A percentile compares a stretch with the other conserved stretches of the same genome.
Evolutionary conservation across 192 early-diverging fungal species (phyloP).

Genomic region (Cetraspora pellucida): DNA sequence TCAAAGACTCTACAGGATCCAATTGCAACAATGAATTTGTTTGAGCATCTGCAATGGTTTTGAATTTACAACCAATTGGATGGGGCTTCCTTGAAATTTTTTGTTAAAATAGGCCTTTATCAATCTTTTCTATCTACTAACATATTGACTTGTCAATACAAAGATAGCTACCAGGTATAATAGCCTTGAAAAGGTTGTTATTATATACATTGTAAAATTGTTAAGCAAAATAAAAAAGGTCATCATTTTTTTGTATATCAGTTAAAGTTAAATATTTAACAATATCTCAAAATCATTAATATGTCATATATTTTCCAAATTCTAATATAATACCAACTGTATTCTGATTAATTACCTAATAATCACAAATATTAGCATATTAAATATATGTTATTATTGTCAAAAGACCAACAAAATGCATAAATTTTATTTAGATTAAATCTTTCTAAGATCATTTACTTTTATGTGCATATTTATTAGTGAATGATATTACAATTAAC

Average conservation of each 20-base stretch:
- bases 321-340: neutral
- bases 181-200: too few relatives aligned
- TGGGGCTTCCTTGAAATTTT: too few relatives aligned
- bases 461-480: conserved; percentile 8
- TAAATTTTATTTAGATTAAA: neutral
- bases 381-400: conserved; percentile 8
- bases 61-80: neutral
- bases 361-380: conserved; percentile 1
- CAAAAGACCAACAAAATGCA: neutral
- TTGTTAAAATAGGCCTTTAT: too few relatives aligned
- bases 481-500: conserved; percentile 4
- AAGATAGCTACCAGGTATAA: too few relatives aligned
- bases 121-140: too few relatives aligned
- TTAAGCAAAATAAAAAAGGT: neutral
- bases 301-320: neutral
- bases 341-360: neutral
- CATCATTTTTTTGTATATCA: neutral
- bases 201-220: too few relatives aligned
- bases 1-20: neutral
- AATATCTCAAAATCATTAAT: neutral
- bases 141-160: too few relatives aligned
- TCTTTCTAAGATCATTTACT: neutral
- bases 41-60: neutral
- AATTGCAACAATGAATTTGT: neutral
- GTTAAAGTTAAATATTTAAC: neutral